Percentiles rank a stretch among this genome's conserved stretches.
phyloP scores from a whole-genome alignment of 2,329 filamentous ascomycete species.

The Whalleya microplaca region DNA sequence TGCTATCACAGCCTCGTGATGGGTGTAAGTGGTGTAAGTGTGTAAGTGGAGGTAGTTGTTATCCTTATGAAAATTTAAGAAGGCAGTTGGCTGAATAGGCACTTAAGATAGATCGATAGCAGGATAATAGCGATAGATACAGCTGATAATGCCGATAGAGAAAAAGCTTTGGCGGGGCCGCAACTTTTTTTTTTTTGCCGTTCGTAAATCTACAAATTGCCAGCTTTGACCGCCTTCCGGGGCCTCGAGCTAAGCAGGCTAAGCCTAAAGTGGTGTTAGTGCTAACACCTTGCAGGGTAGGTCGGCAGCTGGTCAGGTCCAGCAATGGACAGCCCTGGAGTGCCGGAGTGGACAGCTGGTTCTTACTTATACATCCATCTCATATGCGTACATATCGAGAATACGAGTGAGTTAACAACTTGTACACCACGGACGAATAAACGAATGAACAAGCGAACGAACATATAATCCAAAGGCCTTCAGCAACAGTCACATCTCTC shows the following conservation, averaged over 20 bases:
- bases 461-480: neutral
- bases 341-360: no score
- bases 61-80: no score
- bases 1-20: neutral
- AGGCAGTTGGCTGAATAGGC: no score
- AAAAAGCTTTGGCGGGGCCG: slow-evolving; percentile 30
- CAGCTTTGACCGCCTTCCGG: slow-evolving; percentile 25
- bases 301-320: no score
- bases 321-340: neutral
- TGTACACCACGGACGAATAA: neutral
- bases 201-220: slow-evolving; percentile 17
- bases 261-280: slow-evolving; percentile 6
- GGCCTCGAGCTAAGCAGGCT: slow-evolving; percentile 5
- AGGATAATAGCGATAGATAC: neutral
- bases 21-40: slow-evolving; percentile 1
- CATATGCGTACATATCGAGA: neutral
- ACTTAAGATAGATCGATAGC: no score
- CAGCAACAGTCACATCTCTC: slow-evolving; percentile 6
- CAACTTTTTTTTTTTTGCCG: slow-evolving; percentile 30
- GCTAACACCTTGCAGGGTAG: slow-evolving; percentile 11
- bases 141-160: neutral
- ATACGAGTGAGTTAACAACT: no score
- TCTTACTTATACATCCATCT: no score
- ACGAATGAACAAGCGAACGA: neutral
- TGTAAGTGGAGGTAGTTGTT: no score